Base-by-base conservation (phyloP, 2,329 filamentous ascomycete genomes). In the Blastomyces gilchristii region DNA sequence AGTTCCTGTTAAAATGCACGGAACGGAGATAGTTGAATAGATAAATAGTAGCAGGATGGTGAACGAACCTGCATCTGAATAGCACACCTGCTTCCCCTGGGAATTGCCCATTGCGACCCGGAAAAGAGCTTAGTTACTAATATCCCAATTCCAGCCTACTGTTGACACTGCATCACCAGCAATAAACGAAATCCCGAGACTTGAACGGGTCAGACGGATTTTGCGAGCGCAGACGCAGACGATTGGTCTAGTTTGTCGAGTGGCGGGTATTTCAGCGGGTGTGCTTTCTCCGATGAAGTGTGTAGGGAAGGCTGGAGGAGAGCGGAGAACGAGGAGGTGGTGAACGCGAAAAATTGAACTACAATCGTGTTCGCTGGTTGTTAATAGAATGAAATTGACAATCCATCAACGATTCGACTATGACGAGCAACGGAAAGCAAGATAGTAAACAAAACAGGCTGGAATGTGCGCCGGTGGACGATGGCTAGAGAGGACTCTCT, bases 11-110 rank as follows among this genome's bases (percentile, higher is more conserved):
- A 53, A 67, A 61, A 60, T 64, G 47, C 62, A 62, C 61, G 53
- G 39, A 25, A 1, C 47, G 9, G 22, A 43, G 28, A 50, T 45
- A n/a, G 52, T 43, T 22, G 56, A 43, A 58, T 47, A 65, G 58
- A 18, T 61, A 60, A 58, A 53, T 49, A 63, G 6, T 7, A 8
- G 25, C 12, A 7, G 37, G 18, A 14, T 14, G 31, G 31, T 39
- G 61, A 65, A 80, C 85, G 72, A 81, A 96, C 91, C 90, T 87
- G 96, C 90, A 80, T 96, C 92, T 79, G 88, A 90, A 79, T 92
- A 87, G 76, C 91, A 88, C 80, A 96, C 85, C 77, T 90, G 90
- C 78, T 97, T 97, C 78, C 92, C 92, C 78, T 93, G 91, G 75
- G 87, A 89, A 80, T 97, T 97, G 75, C 93, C 93, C 93, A 97